Conservation (phyloP, 176 grass and related monocot species). For the Oryza meridionalis region DNA sequence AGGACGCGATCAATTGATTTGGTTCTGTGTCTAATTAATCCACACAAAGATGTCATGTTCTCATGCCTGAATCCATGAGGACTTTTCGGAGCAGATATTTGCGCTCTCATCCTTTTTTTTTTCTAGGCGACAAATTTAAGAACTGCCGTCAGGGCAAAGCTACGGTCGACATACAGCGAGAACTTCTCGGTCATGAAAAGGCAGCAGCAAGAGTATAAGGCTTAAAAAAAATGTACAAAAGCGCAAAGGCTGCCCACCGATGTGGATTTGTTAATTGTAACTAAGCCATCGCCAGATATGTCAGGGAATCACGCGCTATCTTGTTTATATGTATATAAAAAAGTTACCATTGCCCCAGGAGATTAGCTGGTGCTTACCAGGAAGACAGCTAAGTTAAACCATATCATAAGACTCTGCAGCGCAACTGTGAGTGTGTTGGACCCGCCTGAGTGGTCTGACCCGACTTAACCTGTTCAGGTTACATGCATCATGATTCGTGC, state of each 20-base stretch:
- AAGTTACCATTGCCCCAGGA: background rate
- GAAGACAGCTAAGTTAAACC: background rate
- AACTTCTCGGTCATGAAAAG: background rate
- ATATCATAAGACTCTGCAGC: background rate
- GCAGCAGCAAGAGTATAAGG: background rate
- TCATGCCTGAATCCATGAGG: no score
- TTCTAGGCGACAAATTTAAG: background rate
- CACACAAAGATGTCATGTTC: no score
- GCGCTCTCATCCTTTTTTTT: background rate
- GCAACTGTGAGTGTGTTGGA: background rate
- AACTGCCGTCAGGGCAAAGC: background rate
- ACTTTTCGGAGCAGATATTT: no score
- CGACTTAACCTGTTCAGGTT: background rate
- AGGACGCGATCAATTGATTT: no score
- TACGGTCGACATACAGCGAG: background rate
- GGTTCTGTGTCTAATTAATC: no score
- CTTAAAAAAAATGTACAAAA: background rate
- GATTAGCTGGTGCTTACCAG: constrained; percentile 20
- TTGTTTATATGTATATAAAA: background rate
- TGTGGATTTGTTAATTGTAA: background rate
- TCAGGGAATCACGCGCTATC: background rate
- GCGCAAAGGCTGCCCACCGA: background rate
- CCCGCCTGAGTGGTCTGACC: background rate
- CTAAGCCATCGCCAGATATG: background rate
- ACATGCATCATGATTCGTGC: background rate